Percentiles rank a stretch among this genome's conserved stretches.
Conservation (phyloP, 2,329 filamentous ascomycete species). For the Cadophora malorum region DNA sequence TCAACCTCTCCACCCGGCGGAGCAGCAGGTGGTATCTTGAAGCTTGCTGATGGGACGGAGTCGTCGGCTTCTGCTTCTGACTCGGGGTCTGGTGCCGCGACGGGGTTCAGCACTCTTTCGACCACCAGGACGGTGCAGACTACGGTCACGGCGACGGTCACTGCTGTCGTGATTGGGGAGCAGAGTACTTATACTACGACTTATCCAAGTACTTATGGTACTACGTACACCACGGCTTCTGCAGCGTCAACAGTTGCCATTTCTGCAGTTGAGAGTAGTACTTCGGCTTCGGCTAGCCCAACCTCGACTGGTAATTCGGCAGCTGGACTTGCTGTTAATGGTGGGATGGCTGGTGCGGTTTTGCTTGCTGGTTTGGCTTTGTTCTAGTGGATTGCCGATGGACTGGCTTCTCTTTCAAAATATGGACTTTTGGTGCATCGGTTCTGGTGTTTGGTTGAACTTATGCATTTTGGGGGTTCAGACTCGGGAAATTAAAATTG, state of each 20-base stretch:
- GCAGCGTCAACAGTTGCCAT: constrained; percentile 8
- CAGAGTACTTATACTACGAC: constrained; percentile 25
- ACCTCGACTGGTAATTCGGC: constrained; percentile 15
- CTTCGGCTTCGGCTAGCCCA: constrained; percentile 4
- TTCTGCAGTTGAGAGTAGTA: not conserved
- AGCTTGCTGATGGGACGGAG: constrained; percentile 26
- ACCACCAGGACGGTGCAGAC: constrained; percentile 24
- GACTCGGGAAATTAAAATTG: not conserved
- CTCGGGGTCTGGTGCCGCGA: constrained; percentile 6
- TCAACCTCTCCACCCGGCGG: constrained; percentile 47
- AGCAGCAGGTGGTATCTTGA: constrained; percentile 47
- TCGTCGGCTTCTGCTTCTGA: constrained; percentile 2
- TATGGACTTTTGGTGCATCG: no score
- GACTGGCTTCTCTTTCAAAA: no score
- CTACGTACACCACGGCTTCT: constrained; percentile 25
- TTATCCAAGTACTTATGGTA: constrained; percentile 29
- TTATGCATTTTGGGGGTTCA: not conserved
- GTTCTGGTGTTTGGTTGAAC: not conserved
- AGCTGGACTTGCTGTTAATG: constrained; percentile 16
- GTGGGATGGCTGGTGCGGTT: constrained; percentile 19
- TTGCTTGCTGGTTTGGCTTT: constrained; percentile 20
- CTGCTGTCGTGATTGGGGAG: constrained; percentile 12
- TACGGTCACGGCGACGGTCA: constrained; percentile 27
- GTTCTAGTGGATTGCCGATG: no score
- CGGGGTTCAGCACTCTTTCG: constrained; percentile 13